A percentile compares a stretch with the other conserved stretches of the same genome.
These are phyloP conservation scores for Hypoxylon sp. DNA, from an alignment of 2,329 filamentous ascomycete species.

Conservation along the genomic window DNA sequence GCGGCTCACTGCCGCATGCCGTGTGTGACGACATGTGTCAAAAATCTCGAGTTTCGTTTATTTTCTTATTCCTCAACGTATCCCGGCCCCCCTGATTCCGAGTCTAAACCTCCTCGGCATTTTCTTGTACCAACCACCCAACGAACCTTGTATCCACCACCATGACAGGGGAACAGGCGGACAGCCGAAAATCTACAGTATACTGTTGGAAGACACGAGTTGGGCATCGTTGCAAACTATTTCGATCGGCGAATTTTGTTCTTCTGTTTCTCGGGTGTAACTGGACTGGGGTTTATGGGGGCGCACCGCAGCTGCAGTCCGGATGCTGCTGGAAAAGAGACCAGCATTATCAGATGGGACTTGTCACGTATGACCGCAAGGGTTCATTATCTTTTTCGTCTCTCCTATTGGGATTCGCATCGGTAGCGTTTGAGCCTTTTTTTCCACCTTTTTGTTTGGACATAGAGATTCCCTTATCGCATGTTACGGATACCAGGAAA, in stretches of 20 bases:
- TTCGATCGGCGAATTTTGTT: constrained; percentile 28
- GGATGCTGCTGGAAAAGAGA: constrained; percentile 25
- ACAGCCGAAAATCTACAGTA: constrained; percentile 24
- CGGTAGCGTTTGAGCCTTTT: constrained; percentile 22
- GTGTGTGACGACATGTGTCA: constrained; percentile 16
- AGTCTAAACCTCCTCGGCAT: constrained; percentile 24
- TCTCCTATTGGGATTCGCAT: constrained; percentile 21
- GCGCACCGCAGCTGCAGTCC: constrained; percentile 31
- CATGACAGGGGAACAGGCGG: constrained; percentile 17
- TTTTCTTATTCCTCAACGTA: constrained; percentile 5
- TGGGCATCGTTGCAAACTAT: constrained; percentile 28
- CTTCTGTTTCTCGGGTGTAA: constrained; percentile 34
- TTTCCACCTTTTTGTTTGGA: background rate
- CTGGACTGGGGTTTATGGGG: constrained; percentile 30
- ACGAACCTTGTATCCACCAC: constrained; percentile 16
- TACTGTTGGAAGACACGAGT: constrained; percentile 25
- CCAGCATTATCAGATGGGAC: constrained; percentile 38
- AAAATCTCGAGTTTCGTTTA: constrained; percentile 24
- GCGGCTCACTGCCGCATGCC: constrained; percentile 18
- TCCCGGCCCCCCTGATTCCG: constrained; percentile 17
- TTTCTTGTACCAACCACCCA: background rate
- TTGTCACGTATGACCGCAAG: constrained; percentile 24
- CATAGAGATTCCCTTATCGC: constrained; percentile 19
- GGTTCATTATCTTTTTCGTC: constrained; percentile 2
- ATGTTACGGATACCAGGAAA: constrained; percentile 40